phyloP scores from a whole-genome alignment of 805 yeast genomes.

The Cyberlindnera euphorbiiphila region DNA sequence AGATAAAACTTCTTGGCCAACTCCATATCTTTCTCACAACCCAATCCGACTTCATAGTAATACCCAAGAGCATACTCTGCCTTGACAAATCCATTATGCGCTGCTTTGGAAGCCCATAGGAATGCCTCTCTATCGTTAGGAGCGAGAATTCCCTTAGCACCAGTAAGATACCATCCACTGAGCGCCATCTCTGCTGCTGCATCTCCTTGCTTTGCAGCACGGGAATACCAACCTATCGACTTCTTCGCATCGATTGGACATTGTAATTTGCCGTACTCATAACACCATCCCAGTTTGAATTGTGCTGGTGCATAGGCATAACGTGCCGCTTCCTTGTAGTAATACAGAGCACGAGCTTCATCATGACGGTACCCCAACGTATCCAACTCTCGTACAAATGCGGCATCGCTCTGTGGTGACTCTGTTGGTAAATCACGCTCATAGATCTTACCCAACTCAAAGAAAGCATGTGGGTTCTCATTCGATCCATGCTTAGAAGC shows the following conservation, averaged over 20 bases:
- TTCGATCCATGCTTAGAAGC: constrained; percentile 42
- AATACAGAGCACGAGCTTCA: constrained; percentile 41
- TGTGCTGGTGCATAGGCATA: constrained; percentile 64
- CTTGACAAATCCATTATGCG: constrained; percentile 53
- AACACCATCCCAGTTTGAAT: constrained; percentile 65
- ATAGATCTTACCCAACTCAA: constrained; percentile 52
- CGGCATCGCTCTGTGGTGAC: constrained; percentile 25
- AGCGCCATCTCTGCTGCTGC: constrained; percentile 67
- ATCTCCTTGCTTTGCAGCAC: constrained; percentile 58
- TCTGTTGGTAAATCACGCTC: constrained; percentile 40
- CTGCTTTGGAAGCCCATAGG: constrained; percentile 60
- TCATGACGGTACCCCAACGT: constrained; percentile 32
- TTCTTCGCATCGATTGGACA: constrained; percentile 49
- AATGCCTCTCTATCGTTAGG: constrained; percentile 63
- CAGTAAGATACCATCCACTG: constrained; percentile 76
- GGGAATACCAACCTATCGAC: constrained; percentile 70
- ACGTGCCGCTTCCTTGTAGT: constrained; percentile 56
- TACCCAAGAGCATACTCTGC: constrained; percentile 70
- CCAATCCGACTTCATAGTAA: constrained; percentile 64
- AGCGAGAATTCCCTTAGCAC: constrained; percentile 49
- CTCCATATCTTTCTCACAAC: constrained; percentile 39
- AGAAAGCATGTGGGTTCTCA: constrained; percentile 52
- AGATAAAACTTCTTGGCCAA: constrained; percentile 48
- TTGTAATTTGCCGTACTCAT: constrained; percentile 63
- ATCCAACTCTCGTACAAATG: constrained; percentile 33